phyloP scores from a whole-genome alignment of 805 yeast species.

The Myxozyma neotropica region DNA sequence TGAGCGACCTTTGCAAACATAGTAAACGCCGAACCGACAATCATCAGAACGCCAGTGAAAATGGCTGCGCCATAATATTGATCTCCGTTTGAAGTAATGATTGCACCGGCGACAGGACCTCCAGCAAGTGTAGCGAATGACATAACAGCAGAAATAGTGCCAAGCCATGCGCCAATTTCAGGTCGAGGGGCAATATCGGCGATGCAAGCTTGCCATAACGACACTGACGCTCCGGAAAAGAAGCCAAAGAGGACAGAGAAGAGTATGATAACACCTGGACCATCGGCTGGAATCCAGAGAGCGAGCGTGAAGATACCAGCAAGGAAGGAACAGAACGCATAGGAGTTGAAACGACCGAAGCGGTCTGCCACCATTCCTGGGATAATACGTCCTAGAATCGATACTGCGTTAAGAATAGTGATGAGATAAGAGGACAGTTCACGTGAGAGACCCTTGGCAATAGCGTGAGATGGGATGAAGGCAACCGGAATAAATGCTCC shows the following conservation, averaged over 20 bases:
- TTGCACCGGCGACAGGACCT: conserved; percentile 41
- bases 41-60: conserved; percentile 28
- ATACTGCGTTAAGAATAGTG: conserved; percentile 16
- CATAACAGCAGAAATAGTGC: conserved; percentile 58
- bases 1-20: conserved; percentile 6
- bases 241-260: conserved; percentile 41
- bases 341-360: conserved; percentile 59
- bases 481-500: conserved; percentile 42
- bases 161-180: conserved; percentile 53
- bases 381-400: conserved; percentile 53
- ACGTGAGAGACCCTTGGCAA: conserved; percentile 30
- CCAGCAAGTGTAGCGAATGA: conserved; percentile 50
- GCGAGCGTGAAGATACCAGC: conserved; percentile 54
- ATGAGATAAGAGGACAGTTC: conserved; percentile 14
- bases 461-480: conserved; percentile 40
- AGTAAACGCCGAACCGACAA: conserved; percentile 13
- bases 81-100: conserved; percentile 26
- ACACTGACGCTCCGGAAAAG: conserved; percentile 41
- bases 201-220: conserved; percentile 41
- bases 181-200: conserved; percentile 36
- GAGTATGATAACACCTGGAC: conserved; percentile 30
- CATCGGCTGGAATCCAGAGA: conserved; percentile 73
- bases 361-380: conserved; percentile 60
- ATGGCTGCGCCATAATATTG: conserved; percentile 28
- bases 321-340: conserved; percentile 50